Evolutionary conservation across 176 grass and related monocot genomes (phyloP).

Genomic region (Bonia amplexicaulis): DNA sequence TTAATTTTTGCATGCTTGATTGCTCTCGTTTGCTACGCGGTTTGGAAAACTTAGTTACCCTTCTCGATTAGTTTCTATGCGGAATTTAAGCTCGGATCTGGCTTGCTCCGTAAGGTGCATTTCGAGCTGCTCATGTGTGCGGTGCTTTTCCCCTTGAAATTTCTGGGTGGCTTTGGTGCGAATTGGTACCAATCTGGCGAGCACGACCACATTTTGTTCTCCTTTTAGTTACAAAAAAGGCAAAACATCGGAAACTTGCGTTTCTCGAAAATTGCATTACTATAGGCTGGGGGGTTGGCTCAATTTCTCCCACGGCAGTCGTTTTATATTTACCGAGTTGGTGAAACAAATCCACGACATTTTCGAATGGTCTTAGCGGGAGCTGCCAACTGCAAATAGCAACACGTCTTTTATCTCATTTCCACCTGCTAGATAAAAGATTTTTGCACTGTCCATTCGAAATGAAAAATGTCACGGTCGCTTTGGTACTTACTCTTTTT

Average conservation of each 20-base stretch:
- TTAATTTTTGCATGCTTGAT: neutral
- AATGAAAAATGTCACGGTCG: neutral
- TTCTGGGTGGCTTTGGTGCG: neutral
- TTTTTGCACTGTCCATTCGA: neutral
- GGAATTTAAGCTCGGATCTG: neutral
- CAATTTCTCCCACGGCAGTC: neutral
- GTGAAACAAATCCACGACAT: neutral
- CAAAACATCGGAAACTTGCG: neutral
- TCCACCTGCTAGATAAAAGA: conserved; percentile 5
- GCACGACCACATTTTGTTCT: neutral
- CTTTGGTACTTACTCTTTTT: neutral
- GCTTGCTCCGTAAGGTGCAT: neutral
- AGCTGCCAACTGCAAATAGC: neutral
- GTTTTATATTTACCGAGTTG: neutral
- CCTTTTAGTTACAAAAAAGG: neutral
- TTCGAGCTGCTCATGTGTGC: neutral
- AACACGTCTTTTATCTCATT: neutral
- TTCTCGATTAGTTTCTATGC: neutral
- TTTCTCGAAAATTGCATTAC: neutral
- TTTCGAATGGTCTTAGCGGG: conserved; percentile 36
- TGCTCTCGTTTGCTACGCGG: neutral
- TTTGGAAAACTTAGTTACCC: neutral
- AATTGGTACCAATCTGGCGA: neutral
- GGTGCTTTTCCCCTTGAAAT: neutral
- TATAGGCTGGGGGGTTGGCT: neutral